Evolutionary conservation across 306 rosid genomes (phyloP).

Genomic region (Lithocarpus polystachyus): DNA sequence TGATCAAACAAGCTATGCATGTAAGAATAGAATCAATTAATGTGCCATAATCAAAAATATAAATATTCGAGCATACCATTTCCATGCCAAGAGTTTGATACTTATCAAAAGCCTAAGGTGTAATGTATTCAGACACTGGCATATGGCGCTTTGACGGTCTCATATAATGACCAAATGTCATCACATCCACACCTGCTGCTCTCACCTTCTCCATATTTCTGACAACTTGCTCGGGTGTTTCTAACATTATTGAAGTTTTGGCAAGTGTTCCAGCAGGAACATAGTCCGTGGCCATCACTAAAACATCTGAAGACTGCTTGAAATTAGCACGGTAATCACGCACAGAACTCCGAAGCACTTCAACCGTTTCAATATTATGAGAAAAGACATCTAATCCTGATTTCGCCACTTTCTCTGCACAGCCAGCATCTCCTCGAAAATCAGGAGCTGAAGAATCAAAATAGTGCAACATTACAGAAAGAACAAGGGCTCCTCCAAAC

Average conservation of each 20-base stretch:
- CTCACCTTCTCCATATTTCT: conserved; percentile 97
- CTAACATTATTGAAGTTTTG: conserved; percentile 95
- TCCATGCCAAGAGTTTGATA: conserved; percentile 87
- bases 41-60: not conserved
- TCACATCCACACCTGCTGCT: conserved; percentile 97
- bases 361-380: conserved; percentile 95
- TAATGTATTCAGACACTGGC: conserved; percentile 92
- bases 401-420: conserved; percentile 74
- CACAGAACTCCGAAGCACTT: conserved; percentile 84
- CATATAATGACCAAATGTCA: conserved; percentile 98
- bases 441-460: conserved; percentile 73
- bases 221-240: conserved; percentile 90
- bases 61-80: conserved; percentile 46
- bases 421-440: conserved; percentile 75
- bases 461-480: conserved; percentile 3
- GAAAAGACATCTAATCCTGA: conserved; percentile 96
- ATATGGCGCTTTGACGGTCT: conserved; percentile 98
- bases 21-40: not conserved
- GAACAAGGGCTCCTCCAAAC: not conserved
- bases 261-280: conserved; percentile 91
- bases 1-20: not conserved
- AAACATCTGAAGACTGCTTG: conserved; percentile 80
- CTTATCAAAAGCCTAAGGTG: conserved; percentile 87
- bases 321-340: conserved; percentile 90
- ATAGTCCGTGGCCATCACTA: conserved; percentile 78